Evolutionary conservation across 495 filamentous ascomycete genomes (phyloP).

Genomic region (Ramalina peruviana): DNA sequence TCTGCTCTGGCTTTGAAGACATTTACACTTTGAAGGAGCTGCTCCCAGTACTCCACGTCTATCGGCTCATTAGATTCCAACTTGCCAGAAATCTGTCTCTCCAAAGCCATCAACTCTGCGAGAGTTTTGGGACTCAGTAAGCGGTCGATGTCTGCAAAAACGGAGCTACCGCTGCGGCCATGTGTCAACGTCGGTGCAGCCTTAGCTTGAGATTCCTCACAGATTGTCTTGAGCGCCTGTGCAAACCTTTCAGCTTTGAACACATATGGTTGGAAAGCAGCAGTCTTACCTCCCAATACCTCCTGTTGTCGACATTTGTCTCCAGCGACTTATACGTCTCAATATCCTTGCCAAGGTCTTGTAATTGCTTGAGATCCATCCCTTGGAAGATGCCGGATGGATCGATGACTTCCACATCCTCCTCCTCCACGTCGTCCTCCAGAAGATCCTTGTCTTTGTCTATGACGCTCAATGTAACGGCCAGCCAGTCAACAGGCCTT

Average conservation of each 20-base stretch:
- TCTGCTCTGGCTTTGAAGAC: conserved; percentile 88
- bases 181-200: conserved; percentile 45
- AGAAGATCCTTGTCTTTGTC: conserved; percentile 64
- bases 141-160: conserved; percentile 76
- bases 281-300: conserved; percentile 65
- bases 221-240: conserved; percentile 71
- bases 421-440: conserved; percentile 72
- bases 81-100: conserved; percentile 72
- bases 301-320: conserved; percentile 56
- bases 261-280: not conserved
- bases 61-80: conserved; percentile 79
- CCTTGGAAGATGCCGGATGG: conserved; percentile 73
- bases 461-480: conserved; percentile 76
- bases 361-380: conserved; percentile 53
- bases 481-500: conserved; percentile 89
- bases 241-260: conserved; percentile 15
- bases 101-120: conserved; percentile 69
- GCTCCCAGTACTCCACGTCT: conserved; percentile 96
- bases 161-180: conserved; percentile 63
- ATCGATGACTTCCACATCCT: conserved; percentile 63
- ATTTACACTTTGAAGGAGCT: conserved; percentile 67
- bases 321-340: conserved; percentile 74
- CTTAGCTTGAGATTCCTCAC: conserved; percentile 58
- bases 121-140: conserved; percentile 76
- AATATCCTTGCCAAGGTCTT: conserved; percentile 75